phyloP scores from a whole-genome alignment of 495 filamentous ascomycete genomes.

The Darksidea phi region DNA sequence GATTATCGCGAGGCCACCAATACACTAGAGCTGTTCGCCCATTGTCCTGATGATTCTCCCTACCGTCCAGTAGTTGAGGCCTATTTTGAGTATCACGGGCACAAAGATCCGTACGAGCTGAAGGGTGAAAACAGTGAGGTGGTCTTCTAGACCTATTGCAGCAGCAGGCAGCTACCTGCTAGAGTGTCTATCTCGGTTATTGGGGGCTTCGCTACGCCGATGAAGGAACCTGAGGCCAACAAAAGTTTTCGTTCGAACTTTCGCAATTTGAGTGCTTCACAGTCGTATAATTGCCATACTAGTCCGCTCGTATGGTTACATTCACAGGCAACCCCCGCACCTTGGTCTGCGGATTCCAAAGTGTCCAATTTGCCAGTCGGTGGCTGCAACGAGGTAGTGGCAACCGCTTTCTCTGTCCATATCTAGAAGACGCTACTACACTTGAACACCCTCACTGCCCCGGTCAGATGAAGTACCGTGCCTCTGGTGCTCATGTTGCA shows the following conservation, averaged over 20 bases:
- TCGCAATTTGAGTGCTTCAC: background rate
- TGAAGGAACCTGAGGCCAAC: no score
- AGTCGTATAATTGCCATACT: background rate
- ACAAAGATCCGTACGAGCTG: constrained; percentile 24
- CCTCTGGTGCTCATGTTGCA: no score
- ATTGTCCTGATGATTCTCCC: constrained; percentile 18
- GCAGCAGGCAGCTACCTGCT: no score
- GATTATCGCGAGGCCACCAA: constrained; percentile 26
- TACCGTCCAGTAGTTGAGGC: constrained; percentile 12
- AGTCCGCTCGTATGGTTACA: background rate
- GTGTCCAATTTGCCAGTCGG: no score
- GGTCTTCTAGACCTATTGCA: background rate
- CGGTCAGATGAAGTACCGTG: no score
- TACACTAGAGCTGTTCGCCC: constrained; percentile 24
- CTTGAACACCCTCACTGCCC: no score
- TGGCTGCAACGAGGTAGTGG: no score
- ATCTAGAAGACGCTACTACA: no score
- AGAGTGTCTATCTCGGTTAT: no score
- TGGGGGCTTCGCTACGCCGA: no score
- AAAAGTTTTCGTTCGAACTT: no score
- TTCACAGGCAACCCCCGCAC: background rate
- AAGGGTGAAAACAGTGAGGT: background rate
- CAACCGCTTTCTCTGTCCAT: no score
- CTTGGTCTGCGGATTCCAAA: background rate
- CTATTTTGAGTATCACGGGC: constrained; percentile 32